Base-by-base conservation (phyloP, 2,329 filamentous ascomycete genomes). In the Calonectria fujianensis region DNA sequence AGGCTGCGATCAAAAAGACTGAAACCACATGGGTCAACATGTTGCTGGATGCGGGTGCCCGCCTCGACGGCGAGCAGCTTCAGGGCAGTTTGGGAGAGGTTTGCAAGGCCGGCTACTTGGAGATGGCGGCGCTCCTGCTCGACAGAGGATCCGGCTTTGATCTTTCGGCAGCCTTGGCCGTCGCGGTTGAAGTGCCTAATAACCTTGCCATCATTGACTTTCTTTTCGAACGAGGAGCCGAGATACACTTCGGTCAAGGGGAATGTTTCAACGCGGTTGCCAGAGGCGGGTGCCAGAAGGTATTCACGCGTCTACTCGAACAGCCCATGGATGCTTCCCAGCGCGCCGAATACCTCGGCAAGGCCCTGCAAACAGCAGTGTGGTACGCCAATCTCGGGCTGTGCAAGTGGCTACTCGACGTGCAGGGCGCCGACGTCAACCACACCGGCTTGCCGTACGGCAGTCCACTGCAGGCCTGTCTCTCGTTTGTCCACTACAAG, bases 391-490 rank as follows among this genome's bases (percentile, higher is more conserved):
- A 66, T 24, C 41, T 66, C 14, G 31, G 31, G 2, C 63, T 66
- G 9, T 66, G 63, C 29, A 66, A 66, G 63, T 66, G 63, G 63
- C 63, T 66, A 39, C 29, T 66, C 27, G 63, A 66, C 20, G 45
- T 51, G 11, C 63, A 66, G 35, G 63, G 63, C 18, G 63, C 63
- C 14, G 45, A 66, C 24, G 50, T 52, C 13, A 66, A 66, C 39
- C 63, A 66, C 35, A 20, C 24, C n/a, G 63, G 63, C 29, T 16
- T 32, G 2, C 63, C 63, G 4, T 66, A 50, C 31, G 63, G 63
- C 45, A 66, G 63, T 10, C 63, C 63, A 14, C 29, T 66, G 14
- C 63, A 52, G 10, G 63, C 63, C 18, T 18, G 32, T 11, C 14
- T 66, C 4, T 48, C 63, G 3, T 50, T 37, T 9, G 29, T 18